Base-by-base conservation (phyloP, 2,329 filamentous ascomycete genomes). In the Diaporthe longicolla region DNA sequence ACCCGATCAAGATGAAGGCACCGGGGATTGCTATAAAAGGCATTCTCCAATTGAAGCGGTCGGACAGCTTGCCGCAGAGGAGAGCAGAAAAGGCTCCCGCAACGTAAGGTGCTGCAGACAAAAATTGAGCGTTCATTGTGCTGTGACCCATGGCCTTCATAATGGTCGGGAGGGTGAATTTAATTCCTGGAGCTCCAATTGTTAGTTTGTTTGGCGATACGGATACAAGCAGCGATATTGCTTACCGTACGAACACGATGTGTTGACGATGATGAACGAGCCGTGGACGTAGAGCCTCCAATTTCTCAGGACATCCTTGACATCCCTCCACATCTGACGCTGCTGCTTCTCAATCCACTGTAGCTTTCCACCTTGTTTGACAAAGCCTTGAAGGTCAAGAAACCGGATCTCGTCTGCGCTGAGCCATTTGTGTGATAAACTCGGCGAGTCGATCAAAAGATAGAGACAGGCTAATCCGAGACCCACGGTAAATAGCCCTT, bases 401-500 rank as follows among this genome's bases (percentile, higher is more conserved):
- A 70, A 57, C 4, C 52, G 68, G 40, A 58, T 17, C 24, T 70
- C 68, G 8, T 37, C 52, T 3, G 24, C 4, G 21, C 29, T 40
- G 29, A 70, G 68, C 68, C 68, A 70, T 15, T 35, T 37, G 3
- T 17, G 37, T 19, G 50, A 57, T 10, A 55, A 9, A 21, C n/a
- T 45, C 3, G 52, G 68, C 52, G 55, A 40, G 15, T 58, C 52
- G 17, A 70, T 26, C 68, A 70, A 35, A 21, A 70, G 24, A 26
- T n/a, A 9, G 52, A 70, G 6, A 32, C 85, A 40, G 10, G 58
- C 78, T 17, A 84, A 71, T 0, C 82, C 85, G 37, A 86, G 80
- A 17, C 85, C 11, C 32, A 86, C 77, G 73, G 83, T 86, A 76
- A 85, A 82, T 13, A 85, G 76, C 3, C 87, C 87, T 76, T 89